Evolutionary conservation across 768 basidiomycete genomes (phyloP), one percentile per base, ranked within the genome.

Genomic region (Collybia nuda): DNA sequence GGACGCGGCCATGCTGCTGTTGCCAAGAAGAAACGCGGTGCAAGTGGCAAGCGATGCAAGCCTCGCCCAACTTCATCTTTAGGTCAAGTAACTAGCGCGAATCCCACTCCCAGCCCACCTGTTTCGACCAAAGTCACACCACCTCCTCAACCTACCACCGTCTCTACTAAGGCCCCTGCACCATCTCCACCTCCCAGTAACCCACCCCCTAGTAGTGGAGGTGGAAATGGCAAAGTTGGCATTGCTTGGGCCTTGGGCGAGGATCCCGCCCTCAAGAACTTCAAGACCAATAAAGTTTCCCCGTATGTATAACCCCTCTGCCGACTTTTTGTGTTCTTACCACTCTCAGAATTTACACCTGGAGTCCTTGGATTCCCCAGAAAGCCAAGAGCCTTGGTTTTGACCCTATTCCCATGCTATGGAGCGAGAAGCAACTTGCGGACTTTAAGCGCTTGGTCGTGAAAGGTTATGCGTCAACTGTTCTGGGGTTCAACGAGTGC

Each of bases 401-500:
- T 35, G 66, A 76, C 8, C 82, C 70, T 55, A 72, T 79, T 29
- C 78, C 86, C 18, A 87, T 88, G 86, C 65, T 90, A 1, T 93
- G 88, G 89, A 84, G 86, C 53, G 56, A 63, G 6, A 72, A 77
- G 23, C 75, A 87, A 47, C 61, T 75, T 21, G 53, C 47, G 6
- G 71, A 78, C 14, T 87, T 88, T 64, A 56, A 72, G 50, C 62
- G 62, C 2, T 51, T 69, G 38, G 78, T 85, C 24, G 67, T 74
- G 42, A 54, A 64, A 14, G 82, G 81, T 35, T 82, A 86, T 58
- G 78, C 82, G 47, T 57, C 67, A 19, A 59, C 60, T 47, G 80
- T 75, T 36, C 56, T 88, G 18, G 86, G 83, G 47, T 67, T 78
- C 62, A 97, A 96, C 60, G 93, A 93, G 93, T 92, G 51, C 9